Percentiles rank a stretch among this genome's conserved stretches.
phyloP scores from a whole-genome alignment of 441 rosid species.

The Melastoma candidum region DNA sequence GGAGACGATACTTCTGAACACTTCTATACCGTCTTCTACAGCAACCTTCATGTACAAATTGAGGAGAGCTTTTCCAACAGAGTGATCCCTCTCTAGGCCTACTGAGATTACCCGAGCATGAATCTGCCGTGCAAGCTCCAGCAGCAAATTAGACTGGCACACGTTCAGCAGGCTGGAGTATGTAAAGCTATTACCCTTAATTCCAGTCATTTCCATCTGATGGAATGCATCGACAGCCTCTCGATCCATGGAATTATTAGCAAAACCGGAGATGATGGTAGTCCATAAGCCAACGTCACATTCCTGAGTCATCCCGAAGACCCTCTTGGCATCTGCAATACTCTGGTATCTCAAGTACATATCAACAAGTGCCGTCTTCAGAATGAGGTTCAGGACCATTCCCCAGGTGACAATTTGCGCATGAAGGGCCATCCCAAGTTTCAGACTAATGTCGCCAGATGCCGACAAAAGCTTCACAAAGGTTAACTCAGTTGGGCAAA shows the following conservation, averaged over 20 bases:
- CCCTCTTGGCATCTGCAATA: slow-evolving; percentile 34
- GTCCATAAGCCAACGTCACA: slow-evolving; percentile 37
- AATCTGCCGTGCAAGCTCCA: slow-evolving; percentile 36
- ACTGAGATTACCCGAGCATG: slow-evolving; percentile 28
- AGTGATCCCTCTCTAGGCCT: slow-evolving; percentile 27
- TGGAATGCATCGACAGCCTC: slow-evolving; percentile 33
- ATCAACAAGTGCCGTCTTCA: slow-evolving; percentile 43
- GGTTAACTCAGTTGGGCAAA: slow-evolving; percentile 50
- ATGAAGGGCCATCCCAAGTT: slow-evolving; percentile 32
- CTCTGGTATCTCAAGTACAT: slow-evolving; percentile 29
- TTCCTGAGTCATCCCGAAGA: slow-evolving; percentile 21
- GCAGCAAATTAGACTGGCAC: slow-evolving; percentile 23
- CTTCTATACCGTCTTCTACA: slow-evolving; percentile 29
- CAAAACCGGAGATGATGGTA: slow-evolving; percentile 34
- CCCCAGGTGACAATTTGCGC: slow-evolving; percentile 30
- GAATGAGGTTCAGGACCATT: slow-evolving; percentile 24
- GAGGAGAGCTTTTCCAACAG: slow-evolving; percentile 40
- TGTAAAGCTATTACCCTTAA: slow-evolving; percentile 28
- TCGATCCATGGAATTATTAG: slow-evolving; percentile 19
- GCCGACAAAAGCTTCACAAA: slow-evolving; percentile 47
- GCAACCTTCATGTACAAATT: slow-evolving; percentile 43
- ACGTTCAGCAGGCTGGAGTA: slow-evolving; percentile 32
- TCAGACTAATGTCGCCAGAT: slow-evolving; percentile 25
- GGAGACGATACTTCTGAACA: slow-evolving; percentile 31
- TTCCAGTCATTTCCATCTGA: slow-evolving; percentile 29